A percentile compares a stretch with the other conserved stretches of the same genome.
Evolutionary conservation across 1,139 yeast species (phyloP).

Genomic region (Candida sp.): DNA sequence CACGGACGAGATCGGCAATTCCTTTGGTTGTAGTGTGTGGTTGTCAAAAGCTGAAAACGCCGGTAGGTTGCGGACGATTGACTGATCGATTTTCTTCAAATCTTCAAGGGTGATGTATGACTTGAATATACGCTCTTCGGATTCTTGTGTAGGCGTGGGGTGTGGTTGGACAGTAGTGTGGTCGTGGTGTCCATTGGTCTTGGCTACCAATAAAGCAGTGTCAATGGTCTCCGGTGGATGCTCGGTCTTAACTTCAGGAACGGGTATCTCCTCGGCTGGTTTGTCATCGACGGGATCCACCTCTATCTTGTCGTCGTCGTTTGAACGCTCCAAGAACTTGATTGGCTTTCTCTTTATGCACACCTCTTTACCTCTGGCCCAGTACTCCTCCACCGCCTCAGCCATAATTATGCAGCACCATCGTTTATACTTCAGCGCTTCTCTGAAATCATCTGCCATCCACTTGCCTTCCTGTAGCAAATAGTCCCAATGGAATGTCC

Average conservation of each 20-base stretch:
- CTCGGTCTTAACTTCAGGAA: constrained; percentile 11
- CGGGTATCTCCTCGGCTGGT: constrained; percentile 8
- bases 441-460: constrained; percentile 83
- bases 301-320: background rate
- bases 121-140: constrained; percentile 37
- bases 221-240: constrained; percentile 13
- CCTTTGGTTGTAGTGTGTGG: constrained; percentile 12
- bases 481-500: constrained; percentile 68
- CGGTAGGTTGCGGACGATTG: constrained; percentile 59
- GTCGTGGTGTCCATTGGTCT: background rate
- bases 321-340: constrained; percentile 13
- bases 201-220: constrained; percentile 4
- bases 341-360: constrained; percentile 51
- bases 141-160: background rate
- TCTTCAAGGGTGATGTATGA: constrained; percentile 55
- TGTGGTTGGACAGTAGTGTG: background rate
- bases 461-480: constrained; percentile 82
- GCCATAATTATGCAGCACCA: constrained; percentile 76
- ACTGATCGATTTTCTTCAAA: constrained; percentile 56
- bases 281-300: background rate
- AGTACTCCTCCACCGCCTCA: constrained; percentile 74
- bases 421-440: constrained; percentile 68
- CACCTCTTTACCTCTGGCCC: constrained; percentile 73
- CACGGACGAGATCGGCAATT: constrained; percentile 24
- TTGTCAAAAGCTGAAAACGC: constrained; percentile 55